Base-by-base conservation (phyloP, 257 asterid species). In the Jasminum sambac region DNA sequence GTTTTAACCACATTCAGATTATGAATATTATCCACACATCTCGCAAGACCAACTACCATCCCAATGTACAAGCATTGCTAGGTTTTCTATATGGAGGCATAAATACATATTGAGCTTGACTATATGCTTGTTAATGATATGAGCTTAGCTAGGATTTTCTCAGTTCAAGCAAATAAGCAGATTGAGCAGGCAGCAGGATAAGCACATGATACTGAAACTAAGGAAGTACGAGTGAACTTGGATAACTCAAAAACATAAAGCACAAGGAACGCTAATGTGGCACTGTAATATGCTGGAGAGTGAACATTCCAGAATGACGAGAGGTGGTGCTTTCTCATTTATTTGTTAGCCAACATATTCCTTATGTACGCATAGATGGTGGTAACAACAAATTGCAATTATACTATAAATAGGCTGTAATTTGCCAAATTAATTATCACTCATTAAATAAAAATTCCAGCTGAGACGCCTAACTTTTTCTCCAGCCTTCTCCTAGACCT, bases 61-160 rank as follows among this genome's bases (percentile, higher is more conserved):
- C n/a, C n/a, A n/a, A n/a, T n/a, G n/a, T n/a, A n/a, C n/a, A n/a
- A n/a, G n/a, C n/a, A n/a, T n/a, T n/a, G n/a, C n/a, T n/a, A n/a
- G n/a, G n/a, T n/a, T n/a, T n/a, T n/a, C n/a, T n/a, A n/a, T n/a
- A n/a, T n/a, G n/a, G n/a, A n/a, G n/a, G n/a, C 19, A 63, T 46
- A 46, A 46, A 16, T 46, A 16, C 25, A 65, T 63, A 30, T 60
- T 39, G 46, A 42, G 50, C 59, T 68, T 34, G 50, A 58, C 23
- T 46, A 34, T 23, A 24, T 0, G 38, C 38, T 44, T 17, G 36
- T 59, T 66, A 11, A 23, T 34, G 48, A 57, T 16, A 58, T 37
- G 38, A 52, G 50, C 67, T 59, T 24, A 81, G 67, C 75, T 43
- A 60, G 57, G 26, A n/a, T 19, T 24, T 25, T 40, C 67, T 48